These are phyloP conservation scores for Clonostachys rosea DNA, from an alignment of 2,329 filamentous ascomycete genomes.

Conservation along the genomic window DNA sequence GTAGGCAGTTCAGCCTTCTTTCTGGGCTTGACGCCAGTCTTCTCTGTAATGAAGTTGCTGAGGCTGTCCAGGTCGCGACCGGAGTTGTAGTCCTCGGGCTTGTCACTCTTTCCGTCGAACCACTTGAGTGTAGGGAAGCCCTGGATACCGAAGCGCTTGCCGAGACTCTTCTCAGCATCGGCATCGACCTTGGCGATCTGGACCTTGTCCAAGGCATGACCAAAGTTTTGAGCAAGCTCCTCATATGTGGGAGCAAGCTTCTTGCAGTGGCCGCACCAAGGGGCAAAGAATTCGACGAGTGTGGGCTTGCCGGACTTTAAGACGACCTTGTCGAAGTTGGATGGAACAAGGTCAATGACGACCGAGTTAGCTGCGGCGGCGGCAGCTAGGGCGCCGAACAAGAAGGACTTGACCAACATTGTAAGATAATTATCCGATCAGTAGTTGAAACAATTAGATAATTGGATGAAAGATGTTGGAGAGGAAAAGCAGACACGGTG, in stretches of 20 bases:
- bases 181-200: slow-evolving; percentile 95
- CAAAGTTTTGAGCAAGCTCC: slow-evolving; percentile 74
- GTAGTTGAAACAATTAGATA: no score
- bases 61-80: slow-evolving; percentile 86
- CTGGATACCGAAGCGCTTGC: slow-evolving; percentile 81
- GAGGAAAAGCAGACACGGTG: no score
- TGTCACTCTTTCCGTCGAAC: slow-evolving; percentile 92
- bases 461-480: no score
- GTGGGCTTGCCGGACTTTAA: slow-evolving; percentile 91
- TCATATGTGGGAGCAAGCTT: slow-evolving; percentile 92
- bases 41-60: slow-evolving; percentile 74
- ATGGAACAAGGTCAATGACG: slow-evolving; percentile 83
- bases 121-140: slow-evolving; percentile 97
- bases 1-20: slow-evolving; percentile 70
- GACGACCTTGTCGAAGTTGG: slow-evolving; percentile 89
- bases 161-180: slow-evolving; percentile 79
- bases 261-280: slow-evolving; percentile 99
- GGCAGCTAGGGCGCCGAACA: slow-evolving; percentile 50
- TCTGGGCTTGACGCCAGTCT: slow-evolving; percentile 81
- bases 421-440: slow-evolving; percentile 5
- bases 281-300: slow-evolving; percentile 96
- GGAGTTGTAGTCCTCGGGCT: slow-evolving; percentile 78
- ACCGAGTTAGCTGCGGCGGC: slow-evolving; percentile 67
- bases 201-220: slow-evolving; percentile 66
- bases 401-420: slow-evolving; percentile 57